Conservation (phyloP, 352 stramenopile species). For the Phytophthora ohioensis region DNA sequence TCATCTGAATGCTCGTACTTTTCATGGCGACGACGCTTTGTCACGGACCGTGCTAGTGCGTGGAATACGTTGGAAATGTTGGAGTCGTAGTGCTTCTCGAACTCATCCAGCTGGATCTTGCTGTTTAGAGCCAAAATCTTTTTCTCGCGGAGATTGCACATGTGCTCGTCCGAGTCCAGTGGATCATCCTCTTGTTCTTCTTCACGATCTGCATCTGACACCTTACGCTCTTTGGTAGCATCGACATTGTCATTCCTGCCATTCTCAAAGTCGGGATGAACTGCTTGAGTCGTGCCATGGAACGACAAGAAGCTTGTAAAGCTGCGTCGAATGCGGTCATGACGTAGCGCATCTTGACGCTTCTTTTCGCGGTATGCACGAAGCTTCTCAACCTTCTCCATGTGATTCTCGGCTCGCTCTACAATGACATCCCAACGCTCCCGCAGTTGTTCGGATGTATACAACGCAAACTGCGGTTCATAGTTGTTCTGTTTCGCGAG, state of each 20-base stretch:
- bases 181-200: neutral
- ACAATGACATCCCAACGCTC: conserved; percentile 74
- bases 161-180: conserved; percentile 21
- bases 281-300: conserved; percentile 19
- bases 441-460: conserved; percentile 62
- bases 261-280: conserved; percentile 8
- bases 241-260: conserved; percentile 8
- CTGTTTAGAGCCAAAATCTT: conserved; percentile 67
- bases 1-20: conserved; percentile 16
- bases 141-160: conserved; percentile 64
- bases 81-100: conserved; percentile 74
- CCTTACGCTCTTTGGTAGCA: neutral
- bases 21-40: conserved; percentile 27
- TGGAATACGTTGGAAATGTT: conserved; percentile 69
- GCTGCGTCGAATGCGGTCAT: conserved; percentile 43
- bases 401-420: conserved; percentile 55
- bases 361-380: conserved; percentile 65
- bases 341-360: conserved; percentile 37
- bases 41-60: conserved; percentile 52
- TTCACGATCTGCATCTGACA: conserved; percentile 5
- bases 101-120: conserved; percentile 59
- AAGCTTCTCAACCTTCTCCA: conserved; percentile 74
- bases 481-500: conserved; percentile 56
- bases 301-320: conserved; percentile 44
- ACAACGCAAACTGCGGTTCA: conserved; percentile 65